Evolutionary conservation across 1,284 basidiomycete genomes (phyloP).

Genomic region (Malassezia cuniculi): DNA sequence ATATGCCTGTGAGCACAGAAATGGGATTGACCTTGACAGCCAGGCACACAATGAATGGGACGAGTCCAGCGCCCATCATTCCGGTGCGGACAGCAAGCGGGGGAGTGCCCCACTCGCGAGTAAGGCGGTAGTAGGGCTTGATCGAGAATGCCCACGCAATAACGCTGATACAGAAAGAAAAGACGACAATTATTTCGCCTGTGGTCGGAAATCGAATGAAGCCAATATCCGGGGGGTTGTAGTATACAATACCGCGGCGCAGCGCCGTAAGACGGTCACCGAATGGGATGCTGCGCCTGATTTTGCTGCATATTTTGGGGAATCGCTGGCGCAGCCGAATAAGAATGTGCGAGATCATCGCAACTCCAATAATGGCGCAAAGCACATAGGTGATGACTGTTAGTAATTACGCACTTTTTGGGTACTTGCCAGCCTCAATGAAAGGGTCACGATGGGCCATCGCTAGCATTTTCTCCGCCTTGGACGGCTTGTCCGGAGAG

Average conservation of each 20-base stretch:
- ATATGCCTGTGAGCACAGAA: constrained; percentile 26
- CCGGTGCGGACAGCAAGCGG: constrained; percentile 31
- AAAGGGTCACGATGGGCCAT: no score
- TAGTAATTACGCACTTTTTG: no score
- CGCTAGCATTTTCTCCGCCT: no score
- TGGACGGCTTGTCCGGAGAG: not conserved
- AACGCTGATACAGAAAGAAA: constrained; percentile 3
- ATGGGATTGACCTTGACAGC: constrained; percentile 37
- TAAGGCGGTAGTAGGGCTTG: constrained; percentile 26
- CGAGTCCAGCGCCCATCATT: constrained; percentile 29
- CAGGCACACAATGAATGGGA: constrained; percentile 32
- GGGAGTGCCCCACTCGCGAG: constrained; percentile 23
- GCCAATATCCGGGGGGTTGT: not conserved
- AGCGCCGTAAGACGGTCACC: no score
- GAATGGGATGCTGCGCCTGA: no score
- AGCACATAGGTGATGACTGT: no score
- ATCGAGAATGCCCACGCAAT: constrained; percentile 21
- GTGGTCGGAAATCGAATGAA: not conserved
- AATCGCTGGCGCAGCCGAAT: no score
- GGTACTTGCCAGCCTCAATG: no score
- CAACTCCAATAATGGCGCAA: no score
- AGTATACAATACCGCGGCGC: not conserved
- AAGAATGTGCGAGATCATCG: no score
- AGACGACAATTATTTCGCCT: not conserved
- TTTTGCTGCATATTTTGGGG: no score